phyloP scores from a whole-genome alignment of 2,329 filamentous ascomycete genomes.

The Conoideocrella luteorostrata region DNA sequence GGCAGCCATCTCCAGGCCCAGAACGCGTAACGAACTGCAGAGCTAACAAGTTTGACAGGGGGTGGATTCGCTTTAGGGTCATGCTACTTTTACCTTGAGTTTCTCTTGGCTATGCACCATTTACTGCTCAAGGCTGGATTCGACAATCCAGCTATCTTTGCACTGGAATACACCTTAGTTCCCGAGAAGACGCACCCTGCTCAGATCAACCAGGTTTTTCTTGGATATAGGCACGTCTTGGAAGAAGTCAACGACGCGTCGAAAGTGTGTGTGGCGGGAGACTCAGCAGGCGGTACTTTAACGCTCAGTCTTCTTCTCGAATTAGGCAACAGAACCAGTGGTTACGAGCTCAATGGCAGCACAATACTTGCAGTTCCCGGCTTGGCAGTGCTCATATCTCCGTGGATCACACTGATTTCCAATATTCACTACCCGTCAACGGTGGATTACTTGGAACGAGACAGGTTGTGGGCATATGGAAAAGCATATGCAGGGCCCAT shows the following conservation, averaged over 20 bases:
- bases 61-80: slow-evolving; percentile 83
- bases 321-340: slow-evolving; percentile 35
- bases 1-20: too few species aligned
- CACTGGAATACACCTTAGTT: slow-evolving; percentile 74
- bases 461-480: slow-evolving; percentile 63
- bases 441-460: slow-evolving; percentile 68
- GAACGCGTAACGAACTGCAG: not conserved
- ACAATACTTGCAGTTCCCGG: slow-evolving; percentile 26
- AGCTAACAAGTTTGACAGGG: slow-evolving; percentile 34
- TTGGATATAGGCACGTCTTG: slow-evolving; percentile 66
- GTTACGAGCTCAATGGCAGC: not conserved
- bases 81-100: slow-evolving; percentile 78
- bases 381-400: slow-evolving; percentile 69
- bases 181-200: slow-evolving; percentile 67
- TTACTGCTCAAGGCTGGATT: slow-evolving; percentile 61
- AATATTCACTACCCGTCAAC: slow-evolving; percentile 58
- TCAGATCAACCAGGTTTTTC: slow-evolving; percentile 63
- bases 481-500: slow-evolving; percentile 53
- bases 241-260: slow-evolving; percentile 50
- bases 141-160: slow-evolving; percentile 70
- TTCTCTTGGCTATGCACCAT: slow-evolving; percentile 65
- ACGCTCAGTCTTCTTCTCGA: slow-evolving; percentile 67
- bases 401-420: slow-evolving; percentile 72
- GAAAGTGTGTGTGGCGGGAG: slow-evolving; percentile 65
- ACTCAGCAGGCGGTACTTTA: slow-evolving; percentile 73